Conservation (phyloP, 2,329 filamentous ascomycete genomes). For the Penicillium griseofulvum region DNA sequence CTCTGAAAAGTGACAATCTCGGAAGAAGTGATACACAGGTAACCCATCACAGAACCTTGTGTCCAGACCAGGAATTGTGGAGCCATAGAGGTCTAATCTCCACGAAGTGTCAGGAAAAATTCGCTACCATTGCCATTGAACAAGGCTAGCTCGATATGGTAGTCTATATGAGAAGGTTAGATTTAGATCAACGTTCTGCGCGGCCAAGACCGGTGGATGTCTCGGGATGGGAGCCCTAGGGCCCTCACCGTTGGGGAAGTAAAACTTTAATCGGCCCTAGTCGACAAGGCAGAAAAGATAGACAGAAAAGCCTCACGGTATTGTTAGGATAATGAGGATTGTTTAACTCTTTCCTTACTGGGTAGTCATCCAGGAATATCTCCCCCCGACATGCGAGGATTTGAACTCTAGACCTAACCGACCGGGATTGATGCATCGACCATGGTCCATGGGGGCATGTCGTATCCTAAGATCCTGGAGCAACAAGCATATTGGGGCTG, state of each 20-base stretch:
- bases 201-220: conserved; percentile 4
- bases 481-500: conserved; percentile 19
- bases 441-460: neutral
- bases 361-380: neutral
- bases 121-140: neutral
- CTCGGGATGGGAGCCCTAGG: conserved; percentile 6
- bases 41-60: conserved; percentile 21
- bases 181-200: neutral
- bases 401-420: conserved; percentile 1
- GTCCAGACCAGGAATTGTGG: conserved; percentile 8
- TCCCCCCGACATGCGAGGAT: neutral
- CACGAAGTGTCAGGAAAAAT: neutral
- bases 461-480: conserved; percentile 19
- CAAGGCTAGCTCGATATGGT: neutral
- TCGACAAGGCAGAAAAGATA: neutral
- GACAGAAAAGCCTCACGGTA: neutral
- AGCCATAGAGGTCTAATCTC: conserved; percentile 2
- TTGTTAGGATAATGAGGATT: neutral
- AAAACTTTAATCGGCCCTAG: conserved; percentile 4
- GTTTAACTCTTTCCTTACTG: neutral
- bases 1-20: conserved; percentile 17
- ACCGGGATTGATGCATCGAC: neutral
- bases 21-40: conserved; percentile 20
- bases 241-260: conserved; percentile 2
- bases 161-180: neutral